Conservation (phyloP, 768 basidiomycete species). For the Grammothele lineata region DNA sequence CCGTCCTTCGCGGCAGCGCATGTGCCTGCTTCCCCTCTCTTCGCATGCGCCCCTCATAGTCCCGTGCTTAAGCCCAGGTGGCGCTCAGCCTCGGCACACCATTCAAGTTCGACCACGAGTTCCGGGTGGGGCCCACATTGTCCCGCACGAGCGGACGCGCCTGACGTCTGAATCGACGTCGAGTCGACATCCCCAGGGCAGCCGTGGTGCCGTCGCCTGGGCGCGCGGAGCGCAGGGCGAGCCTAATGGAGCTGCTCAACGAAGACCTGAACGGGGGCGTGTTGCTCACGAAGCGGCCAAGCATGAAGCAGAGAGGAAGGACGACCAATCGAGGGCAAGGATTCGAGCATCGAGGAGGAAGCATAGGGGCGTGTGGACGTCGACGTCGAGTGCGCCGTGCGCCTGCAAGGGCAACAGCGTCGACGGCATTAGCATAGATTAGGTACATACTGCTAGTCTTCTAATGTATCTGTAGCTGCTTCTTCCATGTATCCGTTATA, state of each 20-base stretch:
- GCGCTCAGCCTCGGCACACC: conserved; percentile 11
- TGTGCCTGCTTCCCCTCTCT: too few relatives aligned
- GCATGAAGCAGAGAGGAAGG: conserved; percentile 50
- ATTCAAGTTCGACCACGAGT: background rate
- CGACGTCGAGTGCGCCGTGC: too few relatives aligned
- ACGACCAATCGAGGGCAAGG: too few relatives aligned
- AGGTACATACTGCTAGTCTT: too few relatives aligned
- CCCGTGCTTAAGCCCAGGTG: too few relatives aligned
- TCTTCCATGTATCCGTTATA: too few relatives aligned
- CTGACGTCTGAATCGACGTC: conserved; percentile 11
- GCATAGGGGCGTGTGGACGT: too few relatives aligned
- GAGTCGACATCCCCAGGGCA: conserved; percentile 1
- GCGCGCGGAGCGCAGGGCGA: conserved; percentile 61
- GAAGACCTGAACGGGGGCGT: conserved; percentile 56
- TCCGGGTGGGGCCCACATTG: conserved; percentile 2
- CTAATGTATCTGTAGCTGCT: too few relatives aligned
- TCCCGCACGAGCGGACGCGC: conserved; percentile 13
- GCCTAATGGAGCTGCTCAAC: conserved; percentile 64
- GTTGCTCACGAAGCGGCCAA: conserved; percentile 61
- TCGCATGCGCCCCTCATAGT: background rate
- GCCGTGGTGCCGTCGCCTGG: conserved; percentile 4
- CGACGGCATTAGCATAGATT: too few relatives aligned
- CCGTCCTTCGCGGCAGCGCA: too few relatives aligned
- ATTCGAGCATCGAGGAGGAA: too few relatives aligned
- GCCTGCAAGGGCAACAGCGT: too few relatives aligned